phyloP scores from a whole-genome alignment of 148 eudicot genomes.

The Chenopodium suecicum region DNA sequence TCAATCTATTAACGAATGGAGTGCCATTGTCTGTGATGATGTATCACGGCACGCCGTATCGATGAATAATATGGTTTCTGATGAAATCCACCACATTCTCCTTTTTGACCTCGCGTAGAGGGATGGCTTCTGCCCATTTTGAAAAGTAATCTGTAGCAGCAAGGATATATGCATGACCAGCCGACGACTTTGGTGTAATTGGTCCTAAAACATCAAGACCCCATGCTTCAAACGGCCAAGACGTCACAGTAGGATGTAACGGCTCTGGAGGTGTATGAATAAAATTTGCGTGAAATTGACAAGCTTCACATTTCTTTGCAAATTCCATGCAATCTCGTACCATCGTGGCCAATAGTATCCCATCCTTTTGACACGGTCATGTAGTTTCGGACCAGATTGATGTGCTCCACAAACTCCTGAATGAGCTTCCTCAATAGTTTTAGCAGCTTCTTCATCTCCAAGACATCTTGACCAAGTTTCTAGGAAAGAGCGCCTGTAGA shows the following conservation, averaged over 20 bases:
- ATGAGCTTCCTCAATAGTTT: neutral
- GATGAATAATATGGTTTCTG: too few species aligned
- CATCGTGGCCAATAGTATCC: neutral
- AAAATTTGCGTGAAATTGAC: too few species aligned
- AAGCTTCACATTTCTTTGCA: slow-evolving; percentile 1
- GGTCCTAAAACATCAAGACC: neutral
- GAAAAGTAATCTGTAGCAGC: neutral
- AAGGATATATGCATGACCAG: neutral
- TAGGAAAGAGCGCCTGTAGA: too few species aligned
- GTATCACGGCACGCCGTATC: too few species aligned
- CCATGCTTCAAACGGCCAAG: slow-evolving; percentile 1
- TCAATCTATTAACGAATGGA: neutral
- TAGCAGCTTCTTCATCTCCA: too few species aligned
- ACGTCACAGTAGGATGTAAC: neutral
- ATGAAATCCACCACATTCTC: neutral
- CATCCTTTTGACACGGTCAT: too few species aligned
- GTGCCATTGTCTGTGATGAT: neutral
- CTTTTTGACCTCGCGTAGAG: neutral
- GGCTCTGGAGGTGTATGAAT: neutral
- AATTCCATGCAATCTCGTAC: slow-evolving; percentile 8
- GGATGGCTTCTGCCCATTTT: neutral
- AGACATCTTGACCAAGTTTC: too few species aligned
- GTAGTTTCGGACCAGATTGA: neutral
- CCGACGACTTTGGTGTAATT: neutral
- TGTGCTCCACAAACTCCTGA: neutral